Percentiles rank a stretch among this genome's conserved stretches.
These are phyloP conservation scores for Penicillium subrubescens DNA, from an alignment of 495 filamentous ascomycete genomes.

Conservation along the genomic window DNA sequence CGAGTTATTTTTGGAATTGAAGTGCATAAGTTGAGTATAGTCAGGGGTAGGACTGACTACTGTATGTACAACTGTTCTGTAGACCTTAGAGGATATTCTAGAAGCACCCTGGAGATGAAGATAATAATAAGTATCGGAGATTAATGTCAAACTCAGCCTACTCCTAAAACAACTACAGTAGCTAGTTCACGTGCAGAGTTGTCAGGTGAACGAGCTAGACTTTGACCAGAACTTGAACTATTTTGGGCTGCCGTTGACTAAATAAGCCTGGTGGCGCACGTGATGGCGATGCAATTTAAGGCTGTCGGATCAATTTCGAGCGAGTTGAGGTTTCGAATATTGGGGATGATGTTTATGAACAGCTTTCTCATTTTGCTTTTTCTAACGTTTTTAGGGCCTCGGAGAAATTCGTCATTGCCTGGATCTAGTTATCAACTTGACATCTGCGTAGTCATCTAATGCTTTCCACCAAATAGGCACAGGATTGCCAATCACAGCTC, in stretches of 20 bases:
- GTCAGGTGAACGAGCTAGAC: not conserved
- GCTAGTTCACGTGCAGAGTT: not conserved
- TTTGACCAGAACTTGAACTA: not conserved
- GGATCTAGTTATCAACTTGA: too few relatives aligned
- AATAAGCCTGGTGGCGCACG: not conserved
- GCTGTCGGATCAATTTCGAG: not conserved
- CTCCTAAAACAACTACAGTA: not conserved
- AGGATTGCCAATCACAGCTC: too few relatives aligned
- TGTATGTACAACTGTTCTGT: not conserved
- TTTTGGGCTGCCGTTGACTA: not conserved
- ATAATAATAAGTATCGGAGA: not conserved
- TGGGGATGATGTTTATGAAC: not conserved
- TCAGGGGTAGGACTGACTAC: not conserved
- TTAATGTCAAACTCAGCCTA: not conserved
- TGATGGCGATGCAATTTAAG: not conserved
- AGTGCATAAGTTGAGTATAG: not conserved
- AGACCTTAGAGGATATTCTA: not conserved
- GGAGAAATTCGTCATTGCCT: not conserved
- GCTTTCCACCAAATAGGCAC: too few relatives aligned
- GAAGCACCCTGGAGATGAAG: not conserved
- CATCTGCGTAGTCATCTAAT: too few relatives aligned
- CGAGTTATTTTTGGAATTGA: conserved; percentile 17
- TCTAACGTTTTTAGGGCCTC: not conserved
- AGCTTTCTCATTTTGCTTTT: not conserved
- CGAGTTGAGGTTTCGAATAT: not conserved